phyloP scores from a whole-genome alignment of 2,329 filamentous ascomycete genomes.

The Teratosphaeria viscida region DNA sequence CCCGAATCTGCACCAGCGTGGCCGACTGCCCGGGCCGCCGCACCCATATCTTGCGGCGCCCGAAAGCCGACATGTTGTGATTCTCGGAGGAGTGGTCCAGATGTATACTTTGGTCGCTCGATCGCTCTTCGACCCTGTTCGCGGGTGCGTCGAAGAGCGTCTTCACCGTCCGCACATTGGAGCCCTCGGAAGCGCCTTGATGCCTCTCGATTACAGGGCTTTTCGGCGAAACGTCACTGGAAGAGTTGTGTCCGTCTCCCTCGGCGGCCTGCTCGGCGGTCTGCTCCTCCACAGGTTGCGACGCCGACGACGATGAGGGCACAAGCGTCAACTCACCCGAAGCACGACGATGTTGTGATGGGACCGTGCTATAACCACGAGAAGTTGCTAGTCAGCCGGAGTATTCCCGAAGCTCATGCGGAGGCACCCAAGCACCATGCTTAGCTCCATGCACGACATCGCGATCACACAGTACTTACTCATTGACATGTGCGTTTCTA shows the following conservation, averaged over 20 bases:
- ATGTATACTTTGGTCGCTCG: not conserved
- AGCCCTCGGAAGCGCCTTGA: constrained; percentile 11
- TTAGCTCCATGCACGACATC: not conserved
- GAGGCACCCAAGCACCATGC: not conserved
- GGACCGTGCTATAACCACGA: not conserved
- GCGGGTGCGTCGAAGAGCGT: constrained; percentile 42
- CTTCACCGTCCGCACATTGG: constrained; percentile 38
- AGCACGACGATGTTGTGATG: not conserved
- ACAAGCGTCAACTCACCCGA: not conserved
- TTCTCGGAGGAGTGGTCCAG: constrained; percentile 10
- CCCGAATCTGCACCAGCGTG: constrained; percentile 72
- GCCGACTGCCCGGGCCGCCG: constrained; percentile 75
- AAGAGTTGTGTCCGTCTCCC: not conserved
- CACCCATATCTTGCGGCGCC: constrained; percentile 85
- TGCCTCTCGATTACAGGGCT: not conserved
- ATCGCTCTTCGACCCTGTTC: constrained; percentile 1
- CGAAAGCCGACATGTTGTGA: constrained; percentile 10
- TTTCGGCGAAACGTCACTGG: not conserved
- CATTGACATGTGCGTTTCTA: not conserved
- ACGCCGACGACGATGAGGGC: not conserved
- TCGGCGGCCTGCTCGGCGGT: not conserved
- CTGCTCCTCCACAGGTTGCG: not conserved
- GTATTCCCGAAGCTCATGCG: not conserved
- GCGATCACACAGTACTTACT: not conserved
- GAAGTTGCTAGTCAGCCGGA: not conserved